These are phyloP conservation scores for Calonectria naviculata DNA, from an alignment of 2,329 filamentous ascomycete species.

Conservation along the genomic window DNA sequence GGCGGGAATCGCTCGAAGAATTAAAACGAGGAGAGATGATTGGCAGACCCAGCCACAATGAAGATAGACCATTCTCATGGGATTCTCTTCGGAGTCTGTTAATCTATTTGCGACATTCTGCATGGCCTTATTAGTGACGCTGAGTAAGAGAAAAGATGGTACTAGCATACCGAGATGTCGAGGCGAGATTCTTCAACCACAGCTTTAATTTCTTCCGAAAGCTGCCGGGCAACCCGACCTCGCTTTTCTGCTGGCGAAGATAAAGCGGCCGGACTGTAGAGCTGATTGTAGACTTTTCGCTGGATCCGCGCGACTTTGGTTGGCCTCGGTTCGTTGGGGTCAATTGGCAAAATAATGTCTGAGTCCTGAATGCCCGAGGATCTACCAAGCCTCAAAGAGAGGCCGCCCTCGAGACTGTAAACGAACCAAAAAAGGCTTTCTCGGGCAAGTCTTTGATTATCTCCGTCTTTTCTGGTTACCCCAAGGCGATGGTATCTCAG, in stretches of 20 bases:
- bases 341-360: slow-evolving; percentile 41
- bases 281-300: slow-evolving; percentile 45
- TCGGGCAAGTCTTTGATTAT: neutral
- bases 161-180: slow-evolving; percentile 20
- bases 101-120: slow-evolving; percentile 14
- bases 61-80: slow-evolving; percentile 43
- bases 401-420: slow-evolving; percentile 48
- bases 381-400: slow-evolving; percentile 49
- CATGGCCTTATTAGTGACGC: neutral
- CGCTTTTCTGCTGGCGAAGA: neutral
- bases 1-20: slow-evolving; percentile 43
- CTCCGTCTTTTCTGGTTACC: neutral
- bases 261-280: slow-evolving; percentile 43
- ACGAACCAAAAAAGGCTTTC: slow-evolving; percentile 48
- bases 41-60: slow-evolving; percentile 48
- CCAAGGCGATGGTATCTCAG: slow-evolving; percentile 44
- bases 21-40: slow-evolving; percentile 46
- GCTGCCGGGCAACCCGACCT: neutral
- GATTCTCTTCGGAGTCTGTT: slow-evolving; percentile 19
- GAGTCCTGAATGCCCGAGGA: slow-evolving; percentile 46
- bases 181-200: slow-evolving; percentile 23
- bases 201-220: slow-evolving; percentile 20
- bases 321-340: slow-evolving; percentile 27
- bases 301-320: slow-evolving; percentile 41
- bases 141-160: fast-evolving